Evolutionary conservation across 805 yeast species (phyloP).

Genomic region (Maudiozyma serrabonitensis): DNA sequence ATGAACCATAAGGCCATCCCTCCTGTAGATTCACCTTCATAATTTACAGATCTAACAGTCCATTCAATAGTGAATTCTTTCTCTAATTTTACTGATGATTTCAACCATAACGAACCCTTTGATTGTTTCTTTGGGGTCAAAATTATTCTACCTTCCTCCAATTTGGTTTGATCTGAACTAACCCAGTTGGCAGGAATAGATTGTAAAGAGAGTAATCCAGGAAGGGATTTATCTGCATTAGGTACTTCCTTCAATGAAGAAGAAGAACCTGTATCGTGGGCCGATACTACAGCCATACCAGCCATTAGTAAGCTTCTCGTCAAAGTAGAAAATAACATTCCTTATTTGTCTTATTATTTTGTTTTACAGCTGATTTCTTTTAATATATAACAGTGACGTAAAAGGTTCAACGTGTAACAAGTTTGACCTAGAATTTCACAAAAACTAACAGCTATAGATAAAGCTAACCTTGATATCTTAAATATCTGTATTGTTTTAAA

Average conservation of each 20-base stretch:
- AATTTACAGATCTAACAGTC: constrained; percentile 54
- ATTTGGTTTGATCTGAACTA: constrained; percentile 30
- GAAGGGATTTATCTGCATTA: constrained; percentile 22
- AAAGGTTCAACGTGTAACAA: too few species aligned
- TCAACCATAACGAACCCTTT: constrained; percentile 40
- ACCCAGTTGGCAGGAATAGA: constrained; percentile 30
- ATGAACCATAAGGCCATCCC: constrained; percentile 53
- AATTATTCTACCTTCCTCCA: constrained; percentile 46
- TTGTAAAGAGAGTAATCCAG: constrained; percentile 29
- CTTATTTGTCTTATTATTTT: neutral
- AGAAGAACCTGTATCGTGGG: constrained; percentile 2
- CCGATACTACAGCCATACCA: neutral
- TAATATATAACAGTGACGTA: too few species aligned
- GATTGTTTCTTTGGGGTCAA: constrained; percentile 37
- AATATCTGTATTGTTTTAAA: too few species aligned
- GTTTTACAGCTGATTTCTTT: too few species aligned
- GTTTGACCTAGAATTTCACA: too few species aligned
- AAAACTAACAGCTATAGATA: too few species aligned
- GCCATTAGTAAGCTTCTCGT: neutral
- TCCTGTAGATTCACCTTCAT: constrained; percentile 36
- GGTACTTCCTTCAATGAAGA: neutral
- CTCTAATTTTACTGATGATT: constrained; percentile 22
- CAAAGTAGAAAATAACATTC: neutral
- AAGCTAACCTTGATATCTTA: too few species aligned
- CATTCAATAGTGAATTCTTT: constrained; percentile 49